phyloP scores from a whole-genome alignment of 1,284 basidiomycete genomes.

The Bjerkandera adusta region DNA sequence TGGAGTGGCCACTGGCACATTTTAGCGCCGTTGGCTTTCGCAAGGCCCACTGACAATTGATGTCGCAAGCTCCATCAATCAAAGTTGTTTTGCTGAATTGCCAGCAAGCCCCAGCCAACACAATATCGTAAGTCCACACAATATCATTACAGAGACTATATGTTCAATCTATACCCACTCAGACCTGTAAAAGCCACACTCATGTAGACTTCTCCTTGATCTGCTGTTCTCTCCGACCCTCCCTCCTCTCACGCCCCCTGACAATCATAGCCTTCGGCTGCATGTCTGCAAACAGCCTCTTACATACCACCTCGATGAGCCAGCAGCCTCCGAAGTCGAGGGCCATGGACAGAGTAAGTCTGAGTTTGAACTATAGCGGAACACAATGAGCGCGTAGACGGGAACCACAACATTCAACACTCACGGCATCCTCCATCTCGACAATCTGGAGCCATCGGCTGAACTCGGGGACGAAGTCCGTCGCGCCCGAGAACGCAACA shows the following conservation, averaged over 20 bases:
- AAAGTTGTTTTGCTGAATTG: too few relatives aligned
- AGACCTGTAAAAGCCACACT: too few relatives aligned
- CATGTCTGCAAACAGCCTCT: constrained; percentile 85
- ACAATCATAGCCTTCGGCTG: constrained; percentile 86
- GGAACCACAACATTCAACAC: constrained; percentile 28
- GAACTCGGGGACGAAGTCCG: constrained; percentile 92
- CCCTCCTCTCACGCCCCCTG: constrained; percentile 74
- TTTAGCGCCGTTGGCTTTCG: too few relatives aligned
- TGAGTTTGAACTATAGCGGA: constrained; percentile 69
- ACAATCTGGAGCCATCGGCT: constrained; percentile 98
- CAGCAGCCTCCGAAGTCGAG: constrained; percentile 90
- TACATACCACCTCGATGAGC: constrained; percentile 81
- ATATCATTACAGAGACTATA: too few relatives aligned
- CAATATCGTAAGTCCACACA: too few relatives aligned
- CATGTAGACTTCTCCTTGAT: neutral
- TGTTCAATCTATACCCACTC: too few relatives aligned
- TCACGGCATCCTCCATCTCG: constrained; percentile 77
- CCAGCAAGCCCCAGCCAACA: too few relatives aligned
- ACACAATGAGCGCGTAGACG: neutral
- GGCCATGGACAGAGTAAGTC: constrained; percentile 79
- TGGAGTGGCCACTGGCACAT: too few relatives aligned
- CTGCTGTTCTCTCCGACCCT: constrained; percentile 25
- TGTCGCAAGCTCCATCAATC: too few relatives aligned
- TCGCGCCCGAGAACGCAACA: constrained; percentile 91
- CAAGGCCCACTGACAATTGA: too few relatives aligned